phyloP scores from a whole-genome alignment of 805 yeast genomes.

The Pichia rugopelliculosa region DNA sequence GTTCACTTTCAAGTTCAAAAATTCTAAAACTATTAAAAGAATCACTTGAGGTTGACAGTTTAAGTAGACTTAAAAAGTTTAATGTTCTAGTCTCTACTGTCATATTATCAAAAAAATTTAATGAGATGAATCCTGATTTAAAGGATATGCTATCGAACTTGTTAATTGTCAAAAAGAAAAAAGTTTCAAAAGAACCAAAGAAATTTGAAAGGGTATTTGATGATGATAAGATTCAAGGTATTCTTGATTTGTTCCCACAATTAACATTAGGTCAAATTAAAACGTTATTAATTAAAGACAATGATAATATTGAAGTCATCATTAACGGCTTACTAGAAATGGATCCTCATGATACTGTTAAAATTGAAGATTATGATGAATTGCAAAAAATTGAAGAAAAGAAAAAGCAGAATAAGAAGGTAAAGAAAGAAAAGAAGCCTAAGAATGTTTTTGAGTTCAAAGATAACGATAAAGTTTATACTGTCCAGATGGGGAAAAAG shows the following conservation, averaged over 20 bases:
- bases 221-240: constrained; percentile 33
- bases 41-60: constrained; percentile 38
- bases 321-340: constrained; percentile 54
- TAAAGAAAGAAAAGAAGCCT: constrained; percentile 9
- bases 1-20: constrained; percentile 39
- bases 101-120: constrained; percentile 40
- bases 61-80: constrained; percentile 33
- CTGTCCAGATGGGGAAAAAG: constrained; percentile 32
- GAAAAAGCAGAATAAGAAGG: background rate
- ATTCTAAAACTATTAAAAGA: constrained; percentile 35
- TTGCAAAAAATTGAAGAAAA: background rate
- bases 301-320: constrained; percentile 47
- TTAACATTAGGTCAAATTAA: constrained; percentile 40
- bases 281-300: constrained; percentile 40
- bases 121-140: constrained; percentile 43
- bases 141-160: constrained; percentile 45
- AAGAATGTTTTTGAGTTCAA: constrained; percentile 11
- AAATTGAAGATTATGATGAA: constrained; percentile 27
- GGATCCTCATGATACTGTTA: constrained; percentile 39
- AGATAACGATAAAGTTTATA: constrained; percentile 10
- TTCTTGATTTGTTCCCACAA: constrained; percentile 63
- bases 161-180: constrained; percentile 12
- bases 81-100: constrained; percentile 53
- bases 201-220: constrained; percentile 13
- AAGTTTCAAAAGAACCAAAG: background rate